Conservation (phyloP, 2,329 filamentous ascomycete species). For the Curvularia sp. region DNA sequence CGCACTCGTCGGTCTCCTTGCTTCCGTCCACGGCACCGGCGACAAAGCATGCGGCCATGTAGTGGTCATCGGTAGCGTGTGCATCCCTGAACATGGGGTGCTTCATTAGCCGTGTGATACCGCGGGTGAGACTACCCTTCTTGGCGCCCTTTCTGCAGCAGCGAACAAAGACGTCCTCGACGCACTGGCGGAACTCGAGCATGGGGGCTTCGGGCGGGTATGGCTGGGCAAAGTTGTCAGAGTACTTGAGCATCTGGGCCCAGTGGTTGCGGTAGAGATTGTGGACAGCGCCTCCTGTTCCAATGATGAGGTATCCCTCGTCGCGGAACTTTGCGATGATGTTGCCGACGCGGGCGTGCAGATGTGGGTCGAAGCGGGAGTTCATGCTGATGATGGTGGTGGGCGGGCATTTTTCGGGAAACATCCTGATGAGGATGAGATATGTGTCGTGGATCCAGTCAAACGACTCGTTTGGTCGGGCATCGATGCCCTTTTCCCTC, state of each 20-base stretch:
- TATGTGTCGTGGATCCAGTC: constrained; percentile 78
- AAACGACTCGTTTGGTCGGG: constrained; percentile 61
- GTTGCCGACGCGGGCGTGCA: constrained; percentile 64
- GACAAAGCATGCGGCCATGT: constrained; percentile 70
- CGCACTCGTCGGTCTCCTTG: constrained; percentile 30
- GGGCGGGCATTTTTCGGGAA: constrained; percentile 68
- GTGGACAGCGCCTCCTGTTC: constrained; percentile 70
- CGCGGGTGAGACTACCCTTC: constrained; percentile 55
- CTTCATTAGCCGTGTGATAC: constrained; percentile 70
- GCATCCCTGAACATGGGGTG: constrained; percentile 70
- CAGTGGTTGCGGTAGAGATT: constrained; percentile 73
- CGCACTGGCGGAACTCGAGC: constrained; percentile 69
- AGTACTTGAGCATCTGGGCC: constrained; percentile 68
- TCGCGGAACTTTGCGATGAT: constrained; percentile 63
- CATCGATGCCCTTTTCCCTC: constrained; percentile 61
- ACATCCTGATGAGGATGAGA: constrained; percentile 73
- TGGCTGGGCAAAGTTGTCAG: constrained; percentile 68
- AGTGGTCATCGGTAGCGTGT: constrained; percentile 74
- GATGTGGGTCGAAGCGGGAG: constrained; percentile 62
- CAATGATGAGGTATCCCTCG: constrained; percentile 64
- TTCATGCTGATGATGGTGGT: constrained; percentile 67
- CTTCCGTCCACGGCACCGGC: constrained; percentile 56
- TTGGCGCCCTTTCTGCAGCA: constrained; percentile 58
- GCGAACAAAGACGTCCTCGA: constrained; percentile 65
- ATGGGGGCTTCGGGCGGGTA: constrained; percentile 66